Evolutionary conservation across 768 basidiomycete species (phyloP), one percentile per base, ranked within the genome.

Genomic region (Lentinula sp.): DNA sequence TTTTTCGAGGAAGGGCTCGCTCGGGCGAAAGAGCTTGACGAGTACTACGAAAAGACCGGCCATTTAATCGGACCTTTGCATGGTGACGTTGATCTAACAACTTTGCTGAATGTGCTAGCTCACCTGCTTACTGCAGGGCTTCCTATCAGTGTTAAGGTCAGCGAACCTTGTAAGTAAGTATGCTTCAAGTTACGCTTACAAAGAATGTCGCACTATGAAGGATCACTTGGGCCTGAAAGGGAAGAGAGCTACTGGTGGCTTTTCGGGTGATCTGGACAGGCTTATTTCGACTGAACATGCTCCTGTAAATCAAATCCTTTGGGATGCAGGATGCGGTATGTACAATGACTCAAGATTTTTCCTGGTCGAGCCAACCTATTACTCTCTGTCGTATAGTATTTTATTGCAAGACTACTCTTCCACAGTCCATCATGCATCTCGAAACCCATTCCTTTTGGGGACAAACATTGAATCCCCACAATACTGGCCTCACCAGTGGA

Each of bases 381-480:
- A 23, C 11, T 2, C 71, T 32, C 69, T 74, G 28, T 62, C 67
- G 10, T 39, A 11, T 62, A 69, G 76, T 81, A 8, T 76, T 77
- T 43, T 81, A 77, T 63, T 72, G 72, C n/a, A 74, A 74, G 54
- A 80, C 78, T 11, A 79, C 78, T 61, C 73, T 75, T 35, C 76
- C 77, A 0, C 79, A 81, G 65, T 65, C 72, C 3, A 62, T 79
- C 34, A 77, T 78, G 76, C 74, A 76, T 3, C 60, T 80, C 57
- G 70, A 76, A 65, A 70, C 62, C 15, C 63, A 65, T 43, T 74
- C 69, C 16, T 72, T 72, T 57, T 72, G 71, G 63, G 70, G 73
- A n/a, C 70, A 71, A 51, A 70, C 68, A 49, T 65, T 72, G 34
- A 81, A 84, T 60, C 83, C 83, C 0, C 67, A 71, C 68, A 81